These are phyloP conservation scores for Nicotiana paniculata DNA, from an alignment of 257 asterid genomes.

Conservation along the genomic window DNA sequence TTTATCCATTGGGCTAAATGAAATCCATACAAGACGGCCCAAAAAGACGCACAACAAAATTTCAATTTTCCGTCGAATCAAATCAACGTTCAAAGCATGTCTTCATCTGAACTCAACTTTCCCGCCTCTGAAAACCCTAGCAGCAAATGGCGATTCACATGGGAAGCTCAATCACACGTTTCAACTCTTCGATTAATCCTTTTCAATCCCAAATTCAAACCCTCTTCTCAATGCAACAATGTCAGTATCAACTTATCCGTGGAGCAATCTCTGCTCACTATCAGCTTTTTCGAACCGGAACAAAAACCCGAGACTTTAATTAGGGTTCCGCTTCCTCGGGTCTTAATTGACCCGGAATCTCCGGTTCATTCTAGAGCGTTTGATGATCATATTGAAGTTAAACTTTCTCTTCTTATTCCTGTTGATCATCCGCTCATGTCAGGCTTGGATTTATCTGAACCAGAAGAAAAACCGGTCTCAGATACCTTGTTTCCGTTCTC, in stretches of 20 bases:
- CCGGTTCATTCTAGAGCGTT: conserved; percentile 44
- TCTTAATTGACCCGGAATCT: conserved; percentile 61
- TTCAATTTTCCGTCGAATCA: neutral
- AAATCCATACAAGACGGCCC: neutral
- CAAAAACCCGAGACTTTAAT: conserved; percentile 27
- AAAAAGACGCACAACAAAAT: neutral
- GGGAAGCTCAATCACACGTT: conserved; percentile 72
- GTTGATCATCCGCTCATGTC: conserved; percentile 79
- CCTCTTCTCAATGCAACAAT: conserved; percentile 39
- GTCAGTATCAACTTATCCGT: conserved; percentile 35
- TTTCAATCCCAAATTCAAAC: conserved; percentile 34
- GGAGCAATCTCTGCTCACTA: conserved; percentile 39
- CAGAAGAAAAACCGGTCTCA: conserved; percentile 8
- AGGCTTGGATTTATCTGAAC: conserved; percentile 28
- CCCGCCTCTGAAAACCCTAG: conserved; percentile 20
- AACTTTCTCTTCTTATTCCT: conserved; percentile 67
- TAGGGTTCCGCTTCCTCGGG: conserved; percentile 59
- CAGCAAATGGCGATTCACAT: conserved; percentile 42
- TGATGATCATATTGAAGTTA: conserved; percentile 74
- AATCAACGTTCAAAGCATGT: neutral
- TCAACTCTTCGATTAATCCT: conserved; percentile 48
- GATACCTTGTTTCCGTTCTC: conserved; percentile 37
- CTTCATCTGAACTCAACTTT: conserved; percentile 10
- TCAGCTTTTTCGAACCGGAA: conserved; percentile 34
- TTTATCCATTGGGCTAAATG: neutral